Conservation (phyloP, 331 rosid genomes). For the Pyrus hybrid region DNA sequence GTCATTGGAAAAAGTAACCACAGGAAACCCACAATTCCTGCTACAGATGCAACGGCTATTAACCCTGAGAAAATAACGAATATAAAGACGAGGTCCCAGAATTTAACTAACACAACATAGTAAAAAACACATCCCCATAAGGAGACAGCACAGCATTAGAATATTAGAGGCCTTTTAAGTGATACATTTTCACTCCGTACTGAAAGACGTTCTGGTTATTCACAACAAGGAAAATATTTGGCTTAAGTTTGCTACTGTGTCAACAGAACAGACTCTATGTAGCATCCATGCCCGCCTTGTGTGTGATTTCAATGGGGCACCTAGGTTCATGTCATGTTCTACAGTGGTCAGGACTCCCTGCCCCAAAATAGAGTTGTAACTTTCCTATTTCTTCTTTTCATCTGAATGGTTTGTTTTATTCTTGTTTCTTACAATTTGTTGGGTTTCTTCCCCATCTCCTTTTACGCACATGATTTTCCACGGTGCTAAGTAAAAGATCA, state of each 20-base stretch:
- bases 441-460: neutral
- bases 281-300: neutral
- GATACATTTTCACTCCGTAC: neutral
- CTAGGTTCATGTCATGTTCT: neutral
- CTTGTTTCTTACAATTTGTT: neutral
- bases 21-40: constrained; percentile 64
- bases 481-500: neutral
- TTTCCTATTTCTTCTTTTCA: neutral
- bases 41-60: constrained; percentile 46
- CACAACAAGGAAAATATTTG: neutral
- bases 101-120: constrained; percentile 5
- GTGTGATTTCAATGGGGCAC: neutral
- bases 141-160: neutral
- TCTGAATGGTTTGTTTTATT: neutral
- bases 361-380: neutral
- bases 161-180: neutral
- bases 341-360: neutral
- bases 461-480: neutral
- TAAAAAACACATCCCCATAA: neutral
- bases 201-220: neutral
- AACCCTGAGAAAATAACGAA: constrained; percentile 34
- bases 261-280: neutral
- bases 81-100: constrained; percentile 11
- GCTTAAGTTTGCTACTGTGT: neutral
- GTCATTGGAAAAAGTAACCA: constrained; percentile 82